Conservation (phyloP, 2,329 filamentous ascomycete genomes). For the Fusarium denticulatum region DNA sequence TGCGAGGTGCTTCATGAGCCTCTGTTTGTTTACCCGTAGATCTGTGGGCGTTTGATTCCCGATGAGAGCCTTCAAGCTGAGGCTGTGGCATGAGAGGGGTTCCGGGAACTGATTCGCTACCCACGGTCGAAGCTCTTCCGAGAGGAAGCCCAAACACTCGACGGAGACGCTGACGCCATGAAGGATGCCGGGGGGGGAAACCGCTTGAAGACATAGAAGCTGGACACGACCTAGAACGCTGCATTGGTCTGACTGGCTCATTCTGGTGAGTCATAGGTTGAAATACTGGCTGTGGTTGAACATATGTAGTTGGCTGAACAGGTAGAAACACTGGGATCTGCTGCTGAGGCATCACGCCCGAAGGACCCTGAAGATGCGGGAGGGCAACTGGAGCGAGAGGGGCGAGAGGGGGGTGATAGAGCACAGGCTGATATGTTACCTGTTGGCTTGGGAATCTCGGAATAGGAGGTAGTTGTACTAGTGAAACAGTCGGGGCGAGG, state of each 20-base stretch:
- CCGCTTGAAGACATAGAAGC: background rate
- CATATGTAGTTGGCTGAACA: background rate
- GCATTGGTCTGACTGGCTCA: background rate
- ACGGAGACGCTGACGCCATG: constrained; percentile 44
- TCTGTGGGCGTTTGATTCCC: background rate
- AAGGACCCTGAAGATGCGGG: background rate
- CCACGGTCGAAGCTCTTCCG: constrained; percentile 51
- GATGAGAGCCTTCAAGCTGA: background rate
- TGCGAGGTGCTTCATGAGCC: background rate
- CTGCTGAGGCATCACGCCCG: background rate
- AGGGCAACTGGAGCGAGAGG: background rate
- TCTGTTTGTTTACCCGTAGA: background rate
- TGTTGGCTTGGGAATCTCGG: constrained; percentile 21
- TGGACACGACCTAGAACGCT: background rate
- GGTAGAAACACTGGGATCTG: constrained; percentile 13
- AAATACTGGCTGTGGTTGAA: background rate
- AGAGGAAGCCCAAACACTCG: constrained; percentile 44
- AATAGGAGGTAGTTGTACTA: constrained; percentile 28
- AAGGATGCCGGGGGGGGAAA: constrained; percentile 27
- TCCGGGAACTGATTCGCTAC: constrained; percentile 37
- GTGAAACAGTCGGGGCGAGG: background rate
- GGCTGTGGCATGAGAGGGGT: constrained; percentile 10
- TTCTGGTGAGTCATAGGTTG: background rate
- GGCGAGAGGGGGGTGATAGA: constrained; percentile 14
- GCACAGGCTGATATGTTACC: constrained; percentile 30